Base-by-base conservation (phyloP, 768 basidiomycete genomes). In the Leucocoprinus leucothites region DNA sequence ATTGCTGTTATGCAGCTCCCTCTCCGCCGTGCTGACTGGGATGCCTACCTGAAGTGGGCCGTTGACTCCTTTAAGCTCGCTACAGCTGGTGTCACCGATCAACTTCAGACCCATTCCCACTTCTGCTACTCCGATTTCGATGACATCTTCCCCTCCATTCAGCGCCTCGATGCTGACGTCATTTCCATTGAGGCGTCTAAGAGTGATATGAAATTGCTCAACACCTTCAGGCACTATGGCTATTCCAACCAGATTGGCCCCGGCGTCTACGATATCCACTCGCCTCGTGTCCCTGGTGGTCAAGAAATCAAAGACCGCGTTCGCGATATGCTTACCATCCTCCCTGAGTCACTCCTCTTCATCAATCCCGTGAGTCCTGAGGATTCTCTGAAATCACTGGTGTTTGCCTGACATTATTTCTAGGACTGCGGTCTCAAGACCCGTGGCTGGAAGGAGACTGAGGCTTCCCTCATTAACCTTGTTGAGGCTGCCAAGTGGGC, bases 121-220 rank as follows among this genome's bases (percentile, higher is more conserved):
- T 96, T 96, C 84, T 96, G 94, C 80, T 95, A 94, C 80, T 98
- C 95, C 54, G 95, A 98, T 80, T 98, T 98, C 69, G 91, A 89
- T 76, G 93, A 97, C 70, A 98, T 98, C 77, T 98, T 98, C 91
- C 86, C 91, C 26, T 95, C 91, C 57, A 97, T 98, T 69, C 88
- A 95, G 73, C 86, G 88, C 61, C 88, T 99, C 57, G 97, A 99
- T 65, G 94, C 95, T 61, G 97, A 99, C 70, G 94, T 97, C 71
- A 98, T 99, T 77, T 96, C 94, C 51, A 97, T 98, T 68, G 95
- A 98, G 74, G 94, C 94, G 46, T 96, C 94, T 61, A 98, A 98
- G 89, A 88, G 87, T 65, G 95, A 98, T 82, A 87, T 98, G 87
- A 98, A 98, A 79, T 82, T 99, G 58, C 78, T 99, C 66, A 82